phyloP scores from a whole-genome alignment of 495 filamentous ascomycete species.

The Lentithecium fluviatile region DNA sequence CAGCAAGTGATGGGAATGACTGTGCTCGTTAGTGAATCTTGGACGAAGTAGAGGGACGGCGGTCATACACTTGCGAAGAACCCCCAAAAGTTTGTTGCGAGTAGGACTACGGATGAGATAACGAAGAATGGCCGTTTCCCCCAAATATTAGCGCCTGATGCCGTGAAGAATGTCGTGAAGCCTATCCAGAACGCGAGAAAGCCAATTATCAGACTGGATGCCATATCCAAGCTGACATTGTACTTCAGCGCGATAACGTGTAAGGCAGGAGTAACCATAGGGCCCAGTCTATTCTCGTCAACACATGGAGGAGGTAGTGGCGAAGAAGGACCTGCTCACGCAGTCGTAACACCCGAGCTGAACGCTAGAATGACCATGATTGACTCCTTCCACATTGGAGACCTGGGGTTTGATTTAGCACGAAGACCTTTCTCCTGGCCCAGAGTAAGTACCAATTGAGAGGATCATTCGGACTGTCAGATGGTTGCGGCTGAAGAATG shows the following conservation, averaged over 20 bases:
- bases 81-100: conserved; percentile 40
- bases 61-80: conserved; percentile 32
- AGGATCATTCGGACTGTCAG: conserved; percentile 86
- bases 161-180: conserved; percentile 41
- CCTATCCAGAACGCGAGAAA: conserved; percentile 41
- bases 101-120: conserved; percentile 37
- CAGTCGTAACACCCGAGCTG: conserved; percentile 30
- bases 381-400: conserved; percentile 28
- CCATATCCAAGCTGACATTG: conserved; percentile 36
- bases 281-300: conserved; percentile 48
- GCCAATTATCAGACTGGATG: conserved; percentile 41
- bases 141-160: conserved; percentile 43
- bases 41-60: not conserved
- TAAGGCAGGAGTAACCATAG: conserved; percentile 65
- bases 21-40: not conserved
- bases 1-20: conserved; percentile 41
- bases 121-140: conserved; percentile 45
- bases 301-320: not conserved
- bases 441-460: conserved; percentile 71
- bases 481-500: conserved; percentile 88
- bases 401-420: conserved; percentile 7
- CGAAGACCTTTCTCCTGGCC: not conserved
- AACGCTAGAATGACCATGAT: conserved; percentile 34
- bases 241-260: conserved; percentile 37
- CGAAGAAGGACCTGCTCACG: conserved; percentile 6